Conservation (phyloP, 805 yeast genomes). For the Saturnispora diversa region DNA sequence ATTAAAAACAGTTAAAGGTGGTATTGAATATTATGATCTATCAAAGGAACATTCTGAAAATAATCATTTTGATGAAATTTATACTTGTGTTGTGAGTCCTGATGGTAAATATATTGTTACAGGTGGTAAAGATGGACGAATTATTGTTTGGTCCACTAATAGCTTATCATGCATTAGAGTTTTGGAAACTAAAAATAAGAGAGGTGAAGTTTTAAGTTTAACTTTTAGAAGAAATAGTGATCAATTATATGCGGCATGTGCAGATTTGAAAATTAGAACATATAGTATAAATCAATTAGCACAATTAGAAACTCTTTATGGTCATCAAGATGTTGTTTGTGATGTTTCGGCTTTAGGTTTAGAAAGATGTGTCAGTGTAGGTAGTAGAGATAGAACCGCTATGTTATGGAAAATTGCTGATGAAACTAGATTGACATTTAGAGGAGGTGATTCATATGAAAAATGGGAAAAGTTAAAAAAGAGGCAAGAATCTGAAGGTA, state of each 20-base stretch:
- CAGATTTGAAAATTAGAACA: conserved; percentile 83
- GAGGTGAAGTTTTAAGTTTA: conserved; percentile 64
- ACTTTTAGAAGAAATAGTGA: conserved; percentile 74
- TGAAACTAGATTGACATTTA: conserved; percentile 85
- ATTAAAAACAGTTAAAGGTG: conserved; percentile 59
- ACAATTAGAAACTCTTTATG: conserved; percentile 84
- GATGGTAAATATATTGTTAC: conserved; percentile 87
- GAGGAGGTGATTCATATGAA: conserved; percentile 70
- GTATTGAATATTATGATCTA: conserved; percentile 37
- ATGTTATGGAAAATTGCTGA: conserved; percentile 96
- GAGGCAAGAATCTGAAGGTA: conserved; percentile 28
- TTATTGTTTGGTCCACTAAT: conserved; percentile 82
- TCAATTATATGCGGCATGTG: conserved; percentile 87
- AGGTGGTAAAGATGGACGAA: conserved; percentile 77
- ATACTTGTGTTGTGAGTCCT: conserved; percentile 73
- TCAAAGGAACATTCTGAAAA: conserved; percentile 45
- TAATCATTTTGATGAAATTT: conserved; percentile 72
- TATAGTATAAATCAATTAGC: conserved; percentile 79
- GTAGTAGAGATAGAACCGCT: conserved; percentile 89
- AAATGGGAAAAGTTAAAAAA: conserved; percentile 29
- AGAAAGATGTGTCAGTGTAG: conserved; percentile 94
- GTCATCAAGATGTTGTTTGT: conserved; percentile 86
- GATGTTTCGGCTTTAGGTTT: conserved; percentile 74
- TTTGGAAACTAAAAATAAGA: conserved; percentile 62
- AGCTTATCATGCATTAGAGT: conserved; percentile 68